Conservation (phyloP, 768 basidiomycete genomes). For the Serpula lacrymans region DNA sequence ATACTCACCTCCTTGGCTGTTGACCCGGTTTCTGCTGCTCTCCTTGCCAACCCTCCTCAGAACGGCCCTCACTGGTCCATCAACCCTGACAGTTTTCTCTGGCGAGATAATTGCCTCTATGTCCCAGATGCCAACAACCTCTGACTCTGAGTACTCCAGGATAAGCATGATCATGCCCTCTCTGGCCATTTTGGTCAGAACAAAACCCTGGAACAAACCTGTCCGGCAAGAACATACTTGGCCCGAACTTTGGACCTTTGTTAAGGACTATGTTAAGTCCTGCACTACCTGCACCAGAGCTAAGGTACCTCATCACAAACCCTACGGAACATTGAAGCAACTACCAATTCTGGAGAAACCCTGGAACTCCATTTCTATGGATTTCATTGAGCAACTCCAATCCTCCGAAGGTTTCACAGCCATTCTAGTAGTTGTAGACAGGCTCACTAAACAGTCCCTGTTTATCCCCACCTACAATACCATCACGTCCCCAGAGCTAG, state of each 20-base stretch:
- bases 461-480: conserved; percentile 10
- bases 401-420: conserved; percentile 29
- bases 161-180: conserved; percentile 20
- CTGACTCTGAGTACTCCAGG: conserved; percentile 16
- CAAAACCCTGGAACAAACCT: conserved; percentile 15
- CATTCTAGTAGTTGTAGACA: too few species aligned
- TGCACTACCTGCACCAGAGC: too few species aligned
- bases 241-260: conserved; percentile 7
- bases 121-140: conserved; percentile 18
- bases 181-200: conserved; percentile 30
- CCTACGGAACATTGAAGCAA: conserved; percentile 30
- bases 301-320: conserved; percentile 32
- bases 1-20: conserved; percentile 8
- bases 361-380: conserved; percentile 27
- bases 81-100: neutral
- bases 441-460: too few species aligned
- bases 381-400: conserved; percentile 33
- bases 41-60: neutral
- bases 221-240: conserved; percentile 11
- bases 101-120: conserved; percentile 2
- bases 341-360: conserved; percentile 20
- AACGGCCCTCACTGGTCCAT: conserved; percentile 2
- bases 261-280: conserved; percentile 17
- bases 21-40: neutral
- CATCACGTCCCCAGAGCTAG: conserved; percentile 9